Percentiles rank a stretch among this genome's conserved stretches.
These are phyloP conservation scores for Cytospora chrysosperma DNA, from an alignment of 2,329 filamentous ascomycete species.

Conservation along the genomic window DNA sequence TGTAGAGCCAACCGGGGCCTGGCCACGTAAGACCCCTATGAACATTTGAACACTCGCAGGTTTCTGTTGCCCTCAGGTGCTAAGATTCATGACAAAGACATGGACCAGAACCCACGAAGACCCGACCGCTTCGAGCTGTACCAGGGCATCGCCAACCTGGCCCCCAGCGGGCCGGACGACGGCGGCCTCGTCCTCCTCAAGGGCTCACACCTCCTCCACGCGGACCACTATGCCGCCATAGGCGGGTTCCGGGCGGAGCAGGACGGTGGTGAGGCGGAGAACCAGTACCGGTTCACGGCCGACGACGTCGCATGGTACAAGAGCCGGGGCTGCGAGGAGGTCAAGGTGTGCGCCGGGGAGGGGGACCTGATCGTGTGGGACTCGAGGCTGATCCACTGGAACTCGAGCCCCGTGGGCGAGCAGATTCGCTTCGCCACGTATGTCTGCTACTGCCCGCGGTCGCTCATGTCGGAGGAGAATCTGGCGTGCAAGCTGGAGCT, in stretches of 20 bases:
- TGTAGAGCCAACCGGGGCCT: slow-evolving; percentile 6
- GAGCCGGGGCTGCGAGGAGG: slow-evolving; percentile 13
- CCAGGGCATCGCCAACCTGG: slow-evolving; percentile 19
- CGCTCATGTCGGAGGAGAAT: slow-evolving; percentile 4
- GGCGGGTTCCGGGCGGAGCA: slow-evolving; percentile 13
- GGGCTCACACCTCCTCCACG: slow-evolving; percentile 16
- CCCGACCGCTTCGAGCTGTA: slow-evolving; percentile 20
- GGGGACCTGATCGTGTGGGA: slow-evolving; percentile 22
- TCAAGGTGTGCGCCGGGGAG: slow-evolving; percentile 18
- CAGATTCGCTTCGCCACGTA: slow-evolving; percentile 13
- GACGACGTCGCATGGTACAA: slow-evolving; percentile 10
- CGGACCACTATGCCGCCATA: slow-evolving; percentile 3
- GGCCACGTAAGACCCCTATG: slow-evolving; percentile 16
- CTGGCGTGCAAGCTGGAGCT: slow-evolving; percentile 14
- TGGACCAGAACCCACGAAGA: slow-evolving; percentile 18
- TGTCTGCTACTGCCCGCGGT: slow-evolving; percentile 19
- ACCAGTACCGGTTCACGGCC: slow-evolving; percentile 14
- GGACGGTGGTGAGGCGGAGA: slow-evolving; percentile 13
- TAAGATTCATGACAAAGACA: slow-evolving; percentile 5
- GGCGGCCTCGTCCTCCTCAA: slow-evolving; percentile 16
- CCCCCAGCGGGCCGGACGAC: slow-evolving; percentile 13
- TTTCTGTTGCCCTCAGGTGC: background rate
- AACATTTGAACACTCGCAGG: background rate
- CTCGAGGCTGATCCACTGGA: slow-evolving; percentile 17
- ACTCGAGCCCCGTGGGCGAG: slow-evolving; percentile 7